Conservation (phyloP, 2,329 filamentous ascomycete species). For the Pseudogymnoascus sp. region DNA sequence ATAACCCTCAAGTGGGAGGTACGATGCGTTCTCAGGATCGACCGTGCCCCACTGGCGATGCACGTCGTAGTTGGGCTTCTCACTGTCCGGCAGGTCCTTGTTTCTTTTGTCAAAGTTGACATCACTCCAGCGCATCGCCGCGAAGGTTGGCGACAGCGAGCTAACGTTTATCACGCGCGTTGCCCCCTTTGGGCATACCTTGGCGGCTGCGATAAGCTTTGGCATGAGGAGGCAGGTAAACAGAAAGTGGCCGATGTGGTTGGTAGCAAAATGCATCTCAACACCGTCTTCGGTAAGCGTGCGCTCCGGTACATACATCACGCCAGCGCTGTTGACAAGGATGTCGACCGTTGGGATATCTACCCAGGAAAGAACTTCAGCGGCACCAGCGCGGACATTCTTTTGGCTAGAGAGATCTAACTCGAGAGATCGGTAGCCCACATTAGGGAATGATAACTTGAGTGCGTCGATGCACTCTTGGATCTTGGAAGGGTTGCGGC, state of each 20-base stretch:
- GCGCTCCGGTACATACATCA: constrained; percentile 12
- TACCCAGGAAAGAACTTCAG: constrained; percentile 28
- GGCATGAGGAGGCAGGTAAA: constrained; percentile 15
- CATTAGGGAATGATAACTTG: constrained; percentile 5
- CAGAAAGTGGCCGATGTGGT: constrained; percentile 16
- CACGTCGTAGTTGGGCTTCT: constrained; percentile 25
- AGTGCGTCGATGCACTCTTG: constrained; percentile 15
- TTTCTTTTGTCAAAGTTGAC: constrained; percentile 29
- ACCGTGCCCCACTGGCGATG: constrained; percentile 19
- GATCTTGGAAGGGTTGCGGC: constrained; percentile 14
- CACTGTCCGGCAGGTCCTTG: constrained; percentile 25
- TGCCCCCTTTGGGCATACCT: constrained; percentile 11
- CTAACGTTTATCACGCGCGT: constrained; percentile 18
- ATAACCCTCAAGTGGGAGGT: constrained; percentile 28
- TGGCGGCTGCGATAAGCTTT: constrained; percentile 11
- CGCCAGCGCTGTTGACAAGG: constrained; percentile 25
- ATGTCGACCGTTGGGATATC: constrained; percentile 29
- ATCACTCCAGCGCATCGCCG: constrained; percentile 30
- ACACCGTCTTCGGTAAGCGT: constrained; percentile 10
- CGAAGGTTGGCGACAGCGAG: constrained; percentile 19
- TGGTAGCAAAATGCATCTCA: constrained; percentile 19
- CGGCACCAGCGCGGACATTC: constrained; percentile 32
- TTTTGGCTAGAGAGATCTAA: constrained; percentile 32
- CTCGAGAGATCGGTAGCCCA: constrained; percentile 11
- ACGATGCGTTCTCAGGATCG: constrained; percentile 21